Evolutionary conservation across 331 rosid genomes (phyloP).

Genomic region (Saraca asoca): DNA sequence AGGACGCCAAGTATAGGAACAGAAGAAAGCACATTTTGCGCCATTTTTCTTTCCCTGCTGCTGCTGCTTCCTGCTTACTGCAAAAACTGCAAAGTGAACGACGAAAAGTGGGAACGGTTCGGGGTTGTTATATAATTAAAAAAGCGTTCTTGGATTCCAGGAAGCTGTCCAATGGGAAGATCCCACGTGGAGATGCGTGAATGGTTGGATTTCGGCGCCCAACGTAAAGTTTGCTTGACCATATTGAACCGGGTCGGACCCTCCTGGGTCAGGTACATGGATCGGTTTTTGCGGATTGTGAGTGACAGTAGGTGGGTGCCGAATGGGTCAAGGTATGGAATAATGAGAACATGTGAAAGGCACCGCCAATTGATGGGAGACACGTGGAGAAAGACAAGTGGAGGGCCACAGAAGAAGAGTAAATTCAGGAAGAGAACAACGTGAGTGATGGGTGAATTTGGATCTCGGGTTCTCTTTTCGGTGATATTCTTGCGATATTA

Average conservation of each 20-base stretch:
- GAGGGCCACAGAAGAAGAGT: constrained; percentile 9
- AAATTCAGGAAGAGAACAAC: not conserved
- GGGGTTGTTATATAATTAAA: constrained; percentile 56
- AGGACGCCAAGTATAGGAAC: constrained; percentile 43
- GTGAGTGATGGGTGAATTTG: too few relatives aligned
- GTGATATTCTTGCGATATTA: too few relatives aligned
- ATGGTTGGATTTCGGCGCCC: constrained; percentile 49
- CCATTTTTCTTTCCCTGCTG: constrained; percentile 44
- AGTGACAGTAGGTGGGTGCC: constrained; percentile 32
- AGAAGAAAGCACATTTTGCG: constrained; percentile 50
- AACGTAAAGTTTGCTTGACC: constrained; percentile 52
- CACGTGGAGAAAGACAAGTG: constrained; percentile 47
- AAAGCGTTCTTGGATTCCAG: constrained; percentile 84
- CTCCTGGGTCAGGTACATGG: too few relatives aligned
- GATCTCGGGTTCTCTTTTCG: too few relatives aligned
- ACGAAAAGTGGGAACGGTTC: constrained; percentile 31
- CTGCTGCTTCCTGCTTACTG: too few relatives aligned
- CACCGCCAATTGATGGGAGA: constrained; percentile 52
- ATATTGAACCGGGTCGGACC: not conserved
- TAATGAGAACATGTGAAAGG: constrained; percentile 36
- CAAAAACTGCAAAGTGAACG: not conserved
- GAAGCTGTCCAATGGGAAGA: not conserved
- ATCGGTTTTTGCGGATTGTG: not conserved
- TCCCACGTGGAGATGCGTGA: constrained; percentile 50
- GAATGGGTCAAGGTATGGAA: constrained; percentile 6